Conservation (phyloP, 1,284 basidiomycete species). For the Cryptococcus amylolentus region DNA sequence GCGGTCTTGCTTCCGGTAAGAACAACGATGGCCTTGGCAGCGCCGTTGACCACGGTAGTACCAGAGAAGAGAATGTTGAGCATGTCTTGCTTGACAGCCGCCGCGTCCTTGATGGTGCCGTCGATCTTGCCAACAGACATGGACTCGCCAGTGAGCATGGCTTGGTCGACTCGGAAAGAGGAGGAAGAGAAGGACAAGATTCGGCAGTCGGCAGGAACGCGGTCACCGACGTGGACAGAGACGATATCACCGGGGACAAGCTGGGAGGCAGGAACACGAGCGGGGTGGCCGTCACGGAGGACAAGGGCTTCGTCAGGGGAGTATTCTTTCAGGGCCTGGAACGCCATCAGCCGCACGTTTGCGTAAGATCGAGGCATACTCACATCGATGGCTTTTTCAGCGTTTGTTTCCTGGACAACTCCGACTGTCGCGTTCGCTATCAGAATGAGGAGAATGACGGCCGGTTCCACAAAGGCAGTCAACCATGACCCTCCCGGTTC, state of each 20-base stretch:
- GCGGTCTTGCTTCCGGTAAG: constrained; percentile 81
- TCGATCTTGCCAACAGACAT: constrained; percentile 76
- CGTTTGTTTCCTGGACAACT: constrained; percentile 90
- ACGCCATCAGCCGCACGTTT: background rate
- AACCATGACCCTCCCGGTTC: constrained; percentile 59
- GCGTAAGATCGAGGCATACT: constrained; percentile 42
- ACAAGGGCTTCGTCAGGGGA: constrained; percentile 92
- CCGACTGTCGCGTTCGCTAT: constrained; percentile 91
- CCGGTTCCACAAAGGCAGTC: constrained; percentile 84
- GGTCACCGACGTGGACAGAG: constrained; percentile 84
- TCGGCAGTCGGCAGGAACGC: constrained; percentile 88
- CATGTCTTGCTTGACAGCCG: constrained; percentile 94
- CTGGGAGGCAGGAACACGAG: constrained; percentile 73
- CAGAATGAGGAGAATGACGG: constrained; percentile 88
- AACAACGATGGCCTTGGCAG: constrained; percentile 75
- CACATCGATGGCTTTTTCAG: constrained; percentile 92
- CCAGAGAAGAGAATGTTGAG: constrained; percentile 91
- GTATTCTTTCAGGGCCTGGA: constrained; percentile 88
- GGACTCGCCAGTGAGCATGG: constrained; percentile 90
- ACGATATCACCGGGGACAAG: constrained; percentile 93
- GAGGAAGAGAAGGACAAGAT: constrained; percentile 76
- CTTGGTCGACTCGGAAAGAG: constrained; percentile 89
- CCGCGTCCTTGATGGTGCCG: constrained; percentile 62
- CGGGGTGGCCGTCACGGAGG: constrained; percentile 67
- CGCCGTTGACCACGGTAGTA: constrained; percentile 89